Evolutionary conservation across 441 rosid species (phyloP).

Genomic region (Arabidopsis lyrata): DNA sequence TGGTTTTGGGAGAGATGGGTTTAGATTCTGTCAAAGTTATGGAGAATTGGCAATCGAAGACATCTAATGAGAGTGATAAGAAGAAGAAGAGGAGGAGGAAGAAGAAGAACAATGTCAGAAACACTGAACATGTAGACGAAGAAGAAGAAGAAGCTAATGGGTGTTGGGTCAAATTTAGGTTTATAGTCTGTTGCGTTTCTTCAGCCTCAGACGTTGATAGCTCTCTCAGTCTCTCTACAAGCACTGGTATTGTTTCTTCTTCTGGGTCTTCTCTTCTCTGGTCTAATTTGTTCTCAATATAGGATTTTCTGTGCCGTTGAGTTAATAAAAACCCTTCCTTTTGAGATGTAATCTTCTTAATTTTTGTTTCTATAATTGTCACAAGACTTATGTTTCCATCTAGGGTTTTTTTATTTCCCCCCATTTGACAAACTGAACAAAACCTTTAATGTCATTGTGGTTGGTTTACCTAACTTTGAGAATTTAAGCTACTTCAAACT

Average conservation of each 20-base stretch:
- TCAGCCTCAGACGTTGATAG: slow-evolving; percentile 94
- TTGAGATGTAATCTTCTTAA: neutral
- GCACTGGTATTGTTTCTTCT: slow-evolving; percentile 59
- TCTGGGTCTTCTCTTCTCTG: neutral
- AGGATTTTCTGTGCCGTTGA: neutral
- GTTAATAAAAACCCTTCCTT: slow-evolving; percentile 16
- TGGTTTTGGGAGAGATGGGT: slow-evolving; percentile 35
- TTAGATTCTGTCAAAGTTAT: slow-evolving; percentile 39
- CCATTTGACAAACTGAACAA: slow-evolving; percentile 26
- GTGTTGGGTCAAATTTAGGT: slow-evolving; percentile 84
- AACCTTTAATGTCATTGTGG: slow-evolving; percentile 31
- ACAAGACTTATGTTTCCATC: slow-evolving; percentile 19
- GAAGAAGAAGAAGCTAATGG: slow-evolving; percentile 54
- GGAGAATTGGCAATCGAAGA: slow-evolving; percentile 39
- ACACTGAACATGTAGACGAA: slow-evolving; percentile 37
- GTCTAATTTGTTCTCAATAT: neutral
- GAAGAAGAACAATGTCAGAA: slow-evolving; percentile 48
- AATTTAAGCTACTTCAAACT: neutral
- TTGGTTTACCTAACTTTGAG: slow-evolving; percentile 42
- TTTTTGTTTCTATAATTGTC: slow-evolving; percentile 14
- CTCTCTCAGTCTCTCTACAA: slow-evolving; percentile 73
- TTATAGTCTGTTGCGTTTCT: slow-evolving; percentile 82
- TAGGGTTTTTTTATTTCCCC: slow-evolving; percentile 13
- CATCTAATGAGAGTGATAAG: slow-evolving; percentile 44
- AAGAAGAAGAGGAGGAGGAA: slow-evolving; percentile 44